These are phyloP conservation scores for Raffaelea ambrosiae DNA, from an alignment of 2,329 filamentous ascomycete genomes.

Conservation along the genomic window DNA sequence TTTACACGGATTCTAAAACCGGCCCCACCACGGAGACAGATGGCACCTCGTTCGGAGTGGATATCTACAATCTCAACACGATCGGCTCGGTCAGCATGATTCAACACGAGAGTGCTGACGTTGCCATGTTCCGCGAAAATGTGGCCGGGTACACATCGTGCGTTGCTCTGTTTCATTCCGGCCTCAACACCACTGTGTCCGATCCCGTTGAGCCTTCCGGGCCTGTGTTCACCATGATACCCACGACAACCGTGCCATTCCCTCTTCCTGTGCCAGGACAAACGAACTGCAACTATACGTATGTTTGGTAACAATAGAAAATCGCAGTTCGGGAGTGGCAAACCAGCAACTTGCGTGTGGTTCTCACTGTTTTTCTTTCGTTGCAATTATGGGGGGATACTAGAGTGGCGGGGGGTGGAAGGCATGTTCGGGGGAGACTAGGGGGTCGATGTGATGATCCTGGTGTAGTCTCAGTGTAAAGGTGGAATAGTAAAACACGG, in stretches of 20 bases:
- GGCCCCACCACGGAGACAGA: background rate
- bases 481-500: too few relatives aligned
- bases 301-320: constrained; percentile 7
- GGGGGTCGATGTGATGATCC: too few relatives aligned
- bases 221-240: background rate
- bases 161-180: constrained; percentile 15
- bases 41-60: background rate
- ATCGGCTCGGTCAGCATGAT: constrained; percentile 24
- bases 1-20: constrained; percentile 19
- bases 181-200: background rate
- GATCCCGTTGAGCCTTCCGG: background rate
- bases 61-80: constrained; percentile 38
- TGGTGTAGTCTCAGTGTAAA: too few relatives aligned
- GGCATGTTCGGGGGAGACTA: too few relatives aligned
- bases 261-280: constrained; percentile 12
- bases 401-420: too few relatives aligned
- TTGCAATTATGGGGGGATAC: too few relatives aligned
- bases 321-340: too few relatives aligned
- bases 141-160: constrained; percentile 16
- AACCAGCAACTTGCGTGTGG: too few relatives aligned
- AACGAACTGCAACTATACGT: constrained; percentile 12
- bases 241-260: constrained; percentile 1
- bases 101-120: constrained; percentile 9
- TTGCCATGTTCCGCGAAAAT: constrained; percentile 13
- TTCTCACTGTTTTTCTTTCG: too few relatives aligned